These are phyloP conservation scores for Kluyveromyces aestuarii DNA, from an alignment of 805 yeast species.

Conservation along the genomic window DNA sequence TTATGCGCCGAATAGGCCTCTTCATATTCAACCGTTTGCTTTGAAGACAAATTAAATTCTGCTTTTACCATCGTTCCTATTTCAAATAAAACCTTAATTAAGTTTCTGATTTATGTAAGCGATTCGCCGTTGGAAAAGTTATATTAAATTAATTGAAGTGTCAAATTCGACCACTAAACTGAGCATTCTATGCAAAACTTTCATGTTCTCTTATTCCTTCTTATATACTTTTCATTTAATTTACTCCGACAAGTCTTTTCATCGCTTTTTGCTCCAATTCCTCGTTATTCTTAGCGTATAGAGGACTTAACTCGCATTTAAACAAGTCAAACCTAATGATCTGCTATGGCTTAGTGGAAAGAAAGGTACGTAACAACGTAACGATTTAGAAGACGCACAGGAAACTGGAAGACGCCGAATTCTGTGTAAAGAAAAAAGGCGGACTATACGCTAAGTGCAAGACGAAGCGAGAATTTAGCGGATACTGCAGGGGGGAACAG, in stretches of 20 bases:
- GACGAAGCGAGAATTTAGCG: background rate
- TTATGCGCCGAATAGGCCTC: conserved; percentile 86
- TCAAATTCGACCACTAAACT: no score
- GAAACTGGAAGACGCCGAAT: background rate
- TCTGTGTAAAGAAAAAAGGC: background rate
- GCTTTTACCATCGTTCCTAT: background rate
- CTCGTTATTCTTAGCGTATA: conserved; percentile 9
- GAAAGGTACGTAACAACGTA: no score
- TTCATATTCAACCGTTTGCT: conserved; percentile 60
- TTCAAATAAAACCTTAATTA: background rate
- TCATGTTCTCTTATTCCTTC: background rate
- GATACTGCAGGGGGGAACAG: background rate
- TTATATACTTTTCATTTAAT: conserved; percentile 1
- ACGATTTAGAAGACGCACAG: background rate
- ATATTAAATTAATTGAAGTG: no score
- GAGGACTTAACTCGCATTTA: conserved; percentile 2
- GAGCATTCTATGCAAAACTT: no score
- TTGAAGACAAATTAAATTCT: conserved; percentile 44
- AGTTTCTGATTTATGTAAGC: no score
- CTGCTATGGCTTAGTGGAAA: background rate
- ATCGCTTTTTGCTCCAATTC: background rate
- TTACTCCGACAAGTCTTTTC: background rate
- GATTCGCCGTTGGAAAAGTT: no score
- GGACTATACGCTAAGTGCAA: background rate
- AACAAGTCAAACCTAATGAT: background rate